Conservation (phyloP, 2,329 filamentous ascomycete genomes). For the Fusarium austroafricanum region DNA sequence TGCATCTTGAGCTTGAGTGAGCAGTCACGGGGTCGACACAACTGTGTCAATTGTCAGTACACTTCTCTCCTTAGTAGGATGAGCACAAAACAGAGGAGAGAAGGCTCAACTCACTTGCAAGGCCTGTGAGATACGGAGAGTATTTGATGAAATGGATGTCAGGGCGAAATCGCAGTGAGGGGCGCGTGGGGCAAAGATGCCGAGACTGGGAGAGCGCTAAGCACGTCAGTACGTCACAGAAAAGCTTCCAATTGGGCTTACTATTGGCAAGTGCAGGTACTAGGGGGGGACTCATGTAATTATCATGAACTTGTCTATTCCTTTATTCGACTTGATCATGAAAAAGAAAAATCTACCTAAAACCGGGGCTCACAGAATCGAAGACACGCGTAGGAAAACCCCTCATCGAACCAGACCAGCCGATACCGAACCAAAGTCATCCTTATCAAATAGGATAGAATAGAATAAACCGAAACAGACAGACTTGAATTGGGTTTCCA, state of each 20-base stretch:
- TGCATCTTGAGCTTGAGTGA: slow-evolving; percentile 59
- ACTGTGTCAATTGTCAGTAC: slow-evolving; percentile 5
- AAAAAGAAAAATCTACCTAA: slow-evolving; percentile 36
- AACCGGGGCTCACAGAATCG: slow-evolving; percentile 32
- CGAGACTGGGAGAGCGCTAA: slow-evolving; percentile 28
- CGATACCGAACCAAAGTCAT: not conserved
- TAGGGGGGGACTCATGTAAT: slow-evolving; percentile 22
- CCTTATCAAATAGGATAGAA: not conserved
- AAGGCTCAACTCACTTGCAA: slow-evolving; percentile 9
- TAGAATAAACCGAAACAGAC: slow-evolving; percentile 27
- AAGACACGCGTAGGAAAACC: slow-evolving; percentile 32
- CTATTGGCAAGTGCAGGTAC: slow-evolving; percentile 7
- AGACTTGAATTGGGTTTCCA: not conserved
- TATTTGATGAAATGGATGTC: slow-evolving; percentile 22
- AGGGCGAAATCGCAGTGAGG: slow-evolving; percentile 37
- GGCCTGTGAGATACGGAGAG: slow-evolving; percentile 15
- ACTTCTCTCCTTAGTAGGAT: not conserved
- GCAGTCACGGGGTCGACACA: not conserved
- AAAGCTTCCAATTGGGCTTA: slow-evolving; percentile 29
- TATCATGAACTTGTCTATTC: slow-evolving; percentile 39
- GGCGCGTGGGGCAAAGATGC: slow-evolving; percentile 42
- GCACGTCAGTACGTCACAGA: slow-evolving; percentile 43
- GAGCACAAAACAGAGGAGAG: not conserved
- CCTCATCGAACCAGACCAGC: slow-evolving; percentile 15
- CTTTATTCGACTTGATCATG: slow-evolving; percentile 38